Evolutionary conservation across 345 rosid species (phyloP), one percentile per base, ranked within the genome.

Genomic region (Camelina neglecta): DNA sequence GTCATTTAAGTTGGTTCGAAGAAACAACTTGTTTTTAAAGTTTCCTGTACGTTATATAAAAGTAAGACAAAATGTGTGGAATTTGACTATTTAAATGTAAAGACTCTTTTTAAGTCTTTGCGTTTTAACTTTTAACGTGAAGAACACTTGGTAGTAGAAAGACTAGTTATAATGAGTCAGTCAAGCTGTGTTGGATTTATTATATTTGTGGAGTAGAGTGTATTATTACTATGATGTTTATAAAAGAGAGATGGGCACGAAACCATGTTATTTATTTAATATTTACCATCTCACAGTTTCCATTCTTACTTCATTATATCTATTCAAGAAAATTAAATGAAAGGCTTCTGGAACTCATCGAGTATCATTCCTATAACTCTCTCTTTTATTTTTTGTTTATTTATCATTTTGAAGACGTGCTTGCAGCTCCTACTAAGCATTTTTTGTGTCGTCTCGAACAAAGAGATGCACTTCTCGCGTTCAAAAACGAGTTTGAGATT

Each of bases 331-430:
- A 31, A 4, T 29, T 31, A 0, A 7, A 55, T 55, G 60, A 55
- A 13, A 11, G 8, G 59, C 16, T 11, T 3, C 1, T 24, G 11
- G 62, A 15, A 33, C 21, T 31, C 41, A 2, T 3, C 0, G 41
- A 57, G 23, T 57, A n/a, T 31, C n/a, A 57, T 57, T 57, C 12
- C 3, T 31, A 8, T 57, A 3, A 3, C 23, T 13, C 62, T 57
- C 8, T 57, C 7, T 57, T 57, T 57, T 57, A 11, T 31, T 15
- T 24, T 62, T 0, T 20, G 1, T 62, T 18, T 49, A 11, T 60
- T 5, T 10, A 0, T 21, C 0, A 39, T 41, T 1, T 18, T 10
- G 5, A 1, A 6, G 50, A 21, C 3, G 11, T 24, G 4, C 0
- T 41, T 20, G 67, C 67, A 2, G 47, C 31, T 29, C 31, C 66